These are phyloP conservation scores for Apophysomyces sp. DNA, from an alignment of 371 early-diverging fungal species.

Conservation along the genomic window DNA sequence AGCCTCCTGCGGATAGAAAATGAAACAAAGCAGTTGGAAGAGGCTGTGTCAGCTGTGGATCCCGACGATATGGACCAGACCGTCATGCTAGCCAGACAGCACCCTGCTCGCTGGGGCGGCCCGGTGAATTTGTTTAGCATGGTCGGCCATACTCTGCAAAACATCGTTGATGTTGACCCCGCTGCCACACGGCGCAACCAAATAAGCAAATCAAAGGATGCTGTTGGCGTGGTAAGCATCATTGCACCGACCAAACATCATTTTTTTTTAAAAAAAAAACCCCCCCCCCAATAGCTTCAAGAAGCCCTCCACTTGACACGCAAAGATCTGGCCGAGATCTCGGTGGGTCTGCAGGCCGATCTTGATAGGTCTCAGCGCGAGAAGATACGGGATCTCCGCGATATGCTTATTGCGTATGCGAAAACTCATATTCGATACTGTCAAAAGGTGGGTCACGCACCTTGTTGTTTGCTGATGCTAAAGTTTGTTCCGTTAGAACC, in stretches of 20 bases:
- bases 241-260: no score
- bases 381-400: slow-evolving; percentile 80
- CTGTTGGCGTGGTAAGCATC: slow-evolving; percentile 54
- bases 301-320: slow-evolving; percentile 67
- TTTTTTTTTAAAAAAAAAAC: no score
- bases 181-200: slow-evolving; percentile 82
- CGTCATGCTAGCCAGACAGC: slow-evolving; percentile 27
- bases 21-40: slow-evolving; percentile 77
- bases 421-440: slow-evolving; percentile 78
- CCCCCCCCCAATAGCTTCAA: slow-evolving; percentile 51
- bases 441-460: slow-evolving; percentile 49
- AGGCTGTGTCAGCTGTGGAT: slow-evolving; percentile 47
- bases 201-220: slow-evolving; percentile 81
- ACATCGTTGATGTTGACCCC: slow-evolving; percentile 92
- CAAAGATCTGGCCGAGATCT: slow-evolving; percentile 69
- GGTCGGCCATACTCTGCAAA: slow-evolving; percentile 70
- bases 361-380: slow-evolving; percentile 87
- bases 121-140: slow-evolving; percentile 53
- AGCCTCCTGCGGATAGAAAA: slow-evolving; percentile 71
- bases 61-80: slow-evolving; percentile 16
- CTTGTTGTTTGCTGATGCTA: not conserved
- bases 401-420: slow-evolving; percentile 76
- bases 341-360: slow-evolving; percentile 75
- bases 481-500: slow-evolving; percentile 35
- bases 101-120: slow-evolving; percentile 5